phyloP scores from a whole-genome alignment of 805 yeast genomes.

The Debaryomyces hansenii region DNA sequence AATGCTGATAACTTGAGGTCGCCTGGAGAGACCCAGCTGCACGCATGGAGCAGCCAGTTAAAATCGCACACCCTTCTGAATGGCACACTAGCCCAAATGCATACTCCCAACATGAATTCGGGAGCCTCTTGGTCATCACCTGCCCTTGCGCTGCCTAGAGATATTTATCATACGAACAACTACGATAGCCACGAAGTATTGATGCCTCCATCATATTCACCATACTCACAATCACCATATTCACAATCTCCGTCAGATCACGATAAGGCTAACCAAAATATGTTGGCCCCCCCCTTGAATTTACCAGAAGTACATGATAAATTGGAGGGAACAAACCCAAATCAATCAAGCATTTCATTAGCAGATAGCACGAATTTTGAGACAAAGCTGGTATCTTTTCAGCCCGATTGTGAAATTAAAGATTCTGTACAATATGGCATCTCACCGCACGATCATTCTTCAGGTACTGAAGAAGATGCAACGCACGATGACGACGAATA shows the following conservation, averaged over 20 bases:
- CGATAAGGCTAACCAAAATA: not conserved
- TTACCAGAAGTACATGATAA: constrained; percentile 5
- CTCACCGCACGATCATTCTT: not conserved
- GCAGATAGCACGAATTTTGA: constrained; percentile 11
- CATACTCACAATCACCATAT: not conserved
- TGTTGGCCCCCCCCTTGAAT: not conserved
- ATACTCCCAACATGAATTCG: not conserved
- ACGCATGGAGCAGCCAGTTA: constrained; percentile 1
- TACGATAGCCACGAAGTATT: not conserved
- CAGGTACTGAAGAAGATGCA: not conserved
- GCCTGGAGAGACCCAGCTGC: not conserved
- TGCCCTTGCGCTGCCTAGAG: not conserved
- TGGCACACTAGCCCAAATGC: not conserved
- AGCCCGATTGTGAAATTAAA: not conserved
- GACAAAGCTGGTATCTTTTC: constrained; percentile 9
- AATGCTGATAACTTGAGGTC: not conserved
- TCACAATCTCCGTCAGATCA: not conserved
- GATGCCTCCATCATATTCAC: not conserved
- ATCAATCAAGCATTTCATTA: constrained; percentile 6
- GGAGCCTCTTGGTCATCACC: not conserved
- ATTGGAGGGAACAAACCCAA: not conserved
- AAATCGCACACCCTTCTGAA: not conserved
- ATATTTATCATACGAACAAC: not conserved
- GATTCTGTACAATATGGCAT: not conserved
- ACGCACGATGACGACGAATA: constrained; percentile 4